Conservation (phyloP, 108 stramenopile species). For the Nitzschia sp. region DNA sequence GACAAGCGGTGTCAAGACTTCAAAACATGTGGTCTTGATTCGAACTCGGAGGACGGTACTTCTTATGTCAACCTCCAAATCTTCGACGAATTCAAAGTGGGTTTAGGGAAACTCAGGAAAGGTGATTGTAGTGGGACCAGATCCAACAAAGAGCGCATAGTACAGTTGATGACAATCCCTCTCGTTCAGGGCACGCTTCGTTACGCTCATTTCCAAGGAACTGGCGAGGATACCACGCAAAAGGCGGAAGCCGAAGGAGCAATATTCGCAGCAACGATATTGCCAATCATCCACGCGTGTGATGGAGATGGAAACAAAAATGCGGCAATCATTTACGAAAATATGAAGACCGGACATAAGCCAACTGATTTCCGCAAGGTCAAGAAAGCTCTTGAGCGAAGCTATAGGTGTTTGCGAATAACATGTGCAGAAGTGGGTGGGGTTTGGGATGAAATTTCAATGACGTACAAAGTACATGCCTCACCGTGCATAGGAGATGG, state of each 20-base stretch:
- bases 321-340: conserved; percentile 55
- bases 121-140: conserved; percentile 51
- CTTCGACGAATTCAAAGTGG: conserved; percentile 46
- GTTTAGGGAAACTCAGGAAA: conserved; percentile 35
- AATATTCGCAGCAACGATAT: conserved; percentile 61
- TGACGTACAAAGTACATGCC: neutral
- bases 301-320: conserved; percentile 19
- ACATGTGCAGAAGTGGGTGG: conserved; percentile 66
- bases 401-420: conserved; percentile 58
- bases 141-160: conserved; percentile 48
- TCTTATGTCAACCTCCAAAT: conserved; percentile 56
- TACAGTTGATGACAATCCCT: conserved; percentile 63
- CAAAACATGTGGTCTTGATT: conserved; percentile 53
- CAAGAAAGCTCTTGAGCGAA: conserved; percentile 66
- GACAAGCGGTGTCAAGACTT: conserved; percentile 64
- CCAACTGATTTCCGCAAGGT: conserved; percentile 34
- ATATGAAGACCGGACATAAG: conserved; percentile 35
- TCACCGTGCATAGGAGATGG: neutral
- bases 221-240: conserved; percentile 39
- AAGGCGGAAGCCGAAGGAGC: conserved; percentile 67
- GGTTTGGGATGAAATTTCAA: conserved; percentile 21
- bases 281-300: conserved; percentile 57
- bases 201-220: conserved; percentile 39
- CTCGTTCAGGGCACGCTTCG: conserved; percentile 66
- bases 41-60: conserved; percentile 32